Evolutionary conservation across 495 filamentous ascomycete genomes (phyloP).

Genomic region (Lindgomyces ingoldianus): DNA sequence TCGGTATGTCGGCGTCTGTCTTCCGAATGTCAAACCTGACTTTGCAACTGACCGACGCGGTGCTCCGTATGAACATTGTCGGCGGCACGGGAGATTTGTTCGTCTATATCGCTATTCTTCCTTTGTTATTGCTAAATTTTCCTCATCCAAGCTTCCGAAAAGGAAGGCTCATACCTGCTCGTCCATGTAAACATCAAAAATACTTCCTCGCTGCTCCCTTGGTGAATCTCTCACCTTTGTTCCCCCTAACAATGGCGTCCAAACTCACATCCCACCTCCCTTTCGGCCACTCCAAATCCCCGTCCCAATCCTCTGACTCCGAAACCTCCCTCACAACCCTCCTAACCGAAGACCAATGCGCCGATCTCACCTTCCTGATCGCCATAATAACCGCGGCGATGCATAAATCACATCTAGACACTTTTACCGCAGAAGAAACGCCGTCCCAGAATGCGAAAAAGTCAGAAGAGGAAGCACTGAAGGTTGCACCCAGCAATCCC

Average conservation of each 20-base stretch:
- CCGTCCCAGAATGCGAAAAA: background rate
- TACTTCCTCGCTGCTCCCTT: background rate
- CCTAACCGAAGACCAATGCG: slow-evolving; percentile 32
- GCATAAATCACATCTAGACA: slow-evolving; percentile 29
- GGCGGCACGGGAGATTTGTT: too few relatives aligned
- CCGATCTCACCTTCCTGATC: slow-evolving; percentile 33
- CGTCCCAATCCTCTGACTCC: background rate
- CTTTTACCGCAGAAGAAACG: slow-evolving; percentile 27
- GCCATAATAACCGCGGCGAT: slow-evolving; percentile 33
- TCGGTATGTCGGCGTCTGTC: too few relatives aligned
- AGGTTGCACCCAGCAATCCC: slow-evolving; percentile 12
- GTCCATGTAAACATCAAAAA: background rate
- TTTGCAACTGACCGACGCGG: too few relatives aligned
- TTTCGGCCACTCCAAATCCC: slow-evolving; percentile 24
- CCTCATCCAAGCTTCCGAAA: too few relatives aligned
- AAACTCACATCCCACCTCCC: slow-evolving; percentile 22
- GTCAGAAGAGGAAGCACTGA: slow-evolving; percentile 16
- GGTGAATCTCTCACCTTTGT: background rate
- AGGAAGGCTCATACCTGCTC: background rate
- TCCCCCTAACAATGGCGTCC: slow-evolving; percentile 1
- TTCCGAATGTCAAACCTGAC: too few relatives aligned
- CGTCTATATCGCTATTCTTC: too few relatives aligned
- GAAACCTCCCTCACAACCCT: slow-evolving; percentile 32
- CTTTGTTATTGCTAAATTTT: too few relatives aligned
- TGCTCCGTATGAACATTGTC: too few relatives aligned